These are phyloP conservation scores for Rubus idaeus DNA, from an alignment of 306 rosid genomes.

Conservation along the genomic window DNA sequence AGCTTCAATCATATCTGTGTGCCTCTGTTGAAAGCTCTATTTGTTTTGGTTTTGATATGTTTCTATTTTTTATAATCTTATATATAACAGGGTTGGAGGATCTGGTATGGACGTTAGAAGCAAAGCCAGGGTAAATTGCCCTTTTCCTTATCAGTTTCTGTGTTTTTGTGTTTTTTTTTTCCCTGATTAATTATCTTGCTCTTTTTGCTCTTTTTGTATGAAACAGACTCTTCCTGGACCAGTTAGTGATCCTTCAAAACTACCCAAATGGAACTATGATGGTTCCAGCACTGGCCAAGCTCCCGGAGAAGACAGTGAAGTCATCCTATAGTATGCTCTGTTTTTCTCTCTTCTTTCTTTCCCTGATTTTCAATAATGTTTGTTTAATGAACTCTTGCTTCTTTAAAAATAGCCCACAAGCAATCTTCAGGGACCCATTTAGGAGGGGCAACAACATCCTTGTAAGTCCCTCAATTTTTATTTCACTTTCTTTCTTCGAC, in stretches of 20 bases:
- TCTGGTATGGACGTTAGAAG: slow-evolving; percentile 71
- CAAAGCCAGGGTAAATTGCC: slow-evolving; percentile 55
- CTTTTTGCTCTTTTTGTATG: neutral
- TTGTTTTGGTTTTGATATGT: neutral
- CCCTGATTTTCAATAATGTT: neutral
- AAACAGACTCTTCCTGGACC: slow-evolving; percentile 56
- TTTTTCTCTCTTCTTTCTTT: neutral
- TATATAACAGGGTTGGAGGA: slow-evolving; percentile 62
- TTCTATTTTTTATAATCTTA: neutral
- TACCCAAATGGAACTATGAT: slow-evolving; percentile 68
- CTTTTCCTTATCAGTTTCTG: neutral
- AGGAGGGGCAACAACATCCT: slow-evolving; percentile 62
- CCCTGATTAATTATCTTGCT: neutral
- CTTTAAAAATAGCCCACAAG: slow-evolving; percentile 49
- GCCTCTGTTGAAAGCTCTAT: neutral
- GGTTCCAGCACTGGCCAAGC: slow-evolving; percentile 78
- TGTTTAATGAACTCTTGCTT: neutral
- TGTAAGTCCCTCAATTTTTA: slow-evolving; percentile 29
- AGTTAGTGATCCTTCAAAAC: slow-evolving; percentile 57
- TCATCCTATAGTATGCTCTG: slow-evolving; percentile 51
- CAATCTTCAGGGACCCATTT: slow-evolving; percentile 65
- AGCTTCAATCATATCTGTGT: slow-evolving; percentile 14
- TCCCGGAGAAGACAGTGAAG: slow-evolving; percentile 71
- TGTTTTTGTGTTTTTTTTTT: neutral
- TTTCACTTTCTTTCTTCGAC: neutral